Base-by-base conservation (phyloP, 148 eudicot genomes). In the Talinum fruticosum region DNA sequence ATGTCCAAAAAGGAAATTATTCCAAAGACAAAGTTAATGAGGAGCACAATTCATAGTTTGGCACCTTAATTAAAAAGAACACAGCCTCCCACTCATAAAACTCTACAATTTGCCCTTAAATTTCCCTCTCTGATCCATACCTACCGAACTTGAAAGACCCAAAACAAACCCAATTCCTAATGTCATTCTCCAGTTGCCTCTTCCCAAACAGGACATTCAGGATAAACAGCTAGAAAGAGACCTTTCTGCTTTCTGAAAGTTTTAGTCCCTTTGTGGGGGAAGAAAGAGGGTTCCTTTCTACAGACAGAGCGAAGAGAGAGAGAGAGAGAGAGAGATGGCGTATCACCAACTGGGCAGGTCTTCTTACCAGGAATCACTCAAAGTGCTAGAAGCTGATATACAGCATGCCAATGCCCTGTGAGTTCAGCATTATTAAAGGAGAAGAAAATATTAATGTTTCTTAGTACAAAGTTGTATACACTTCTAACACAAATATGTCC, bases 351-450 rank as follows among this genome's bases (percentile, higher is more conserved):
- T 90, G 45, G 89, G 88, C 10, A 90, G 84, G 78, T 79, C 75
- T 74, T 88, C 97, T 30, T 87, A 83, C 83, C 78, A 86, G 77
- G 96, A 93, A 44, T 89, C 93, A 36, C 73, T 91, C 73, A 91
- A 86, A 75, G 85, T 87, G 57, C 71, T 93, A 45, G 97, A 93
- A 80, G 86, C 93, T 82, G 97, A 93, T 89, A 89, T 93, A 69
- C 93, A 89, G 72, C 92, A 89, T 81, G 97, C 97, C 30, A 93
- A 91, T 86, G 81, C 93, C 78, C 26, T 93, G 97, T 93, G 75
- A 88, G 97, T 77, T 72, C 33, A 38, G 4, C 26, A 21, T n/a
- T 72, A 23, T 47, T n/a, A 45, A 70, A 1, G 8, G 53, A 45
- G 28, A 47, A 12, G 6, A 26, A 70, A 32, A 23, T 23, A 53